phyloP scores from a whole-genome alignment of 331 rosid genomes.

The Quercus lobata region DNA sequence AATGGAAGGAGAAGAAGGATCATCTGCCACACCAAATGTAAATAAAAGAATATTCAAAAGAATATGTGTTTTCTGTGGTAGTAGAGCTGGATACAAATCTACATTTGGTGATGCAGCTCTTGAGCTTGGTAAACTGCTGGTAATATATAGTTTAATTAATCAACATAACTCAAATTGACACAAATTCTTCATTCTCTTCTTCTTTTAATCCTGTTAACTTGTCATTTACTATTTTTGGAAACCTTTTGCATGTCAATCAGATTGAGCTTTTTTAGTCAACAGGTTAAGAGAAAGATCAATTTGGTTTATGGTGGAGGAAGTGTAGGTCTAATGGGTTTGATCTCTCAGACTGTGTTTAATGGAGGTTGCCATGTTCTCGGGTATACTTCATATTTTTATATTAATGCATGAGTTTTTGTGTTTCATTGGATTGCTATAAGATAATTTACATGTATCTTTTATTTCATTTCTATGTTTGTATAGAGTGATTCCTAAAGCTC shows the following conservation, averaged over 20 bases:
- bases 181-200: neutral
- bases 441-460: neutral
- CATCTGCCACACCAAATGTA: slow-evolving; percentile 22
- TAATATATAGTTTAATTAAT: slow-evolving; percentile 6
- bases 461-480: slow-evolving; percentile 15
- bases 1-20: slow-evolving; percentile 35
- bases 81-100: slow-evolving; percentile 54
- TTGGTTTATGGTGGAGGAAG: slow-evolving; percentile 82
- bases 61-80: slow-evolving; percentile 70
- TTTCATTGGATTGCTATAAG: neutral
- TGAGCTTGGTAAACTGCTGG: slow-evolving; percentile 56
- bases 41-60: slow-evolving; percentile 41
- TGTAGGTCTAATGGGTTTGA: slow-evolving; percentile 70
- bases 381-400: slow-evolving; percentile 19
- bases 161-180: neutral
- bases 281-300: slow-evolving; percentile 57
- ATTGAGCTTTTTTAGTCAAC: neutral
- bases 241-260: neutral
- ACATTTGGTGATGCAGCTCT: slow-evolving; percentile 54
- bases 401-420: neutral
- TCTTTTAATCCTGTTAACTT: neutral
- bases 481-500: slow-evolving; percentile 68
- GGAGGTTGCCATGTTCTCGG: slow-evolving; percentile 83
- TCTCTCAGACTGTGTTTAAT: slow-evolving; percentile 49
- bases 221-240: neutral